These are phyloP conservation scores for Trichoderma sp. DNA, from an alignment of 2,329 filamentous ascomycete genomes.

Conservation along the genomic window DNA sequence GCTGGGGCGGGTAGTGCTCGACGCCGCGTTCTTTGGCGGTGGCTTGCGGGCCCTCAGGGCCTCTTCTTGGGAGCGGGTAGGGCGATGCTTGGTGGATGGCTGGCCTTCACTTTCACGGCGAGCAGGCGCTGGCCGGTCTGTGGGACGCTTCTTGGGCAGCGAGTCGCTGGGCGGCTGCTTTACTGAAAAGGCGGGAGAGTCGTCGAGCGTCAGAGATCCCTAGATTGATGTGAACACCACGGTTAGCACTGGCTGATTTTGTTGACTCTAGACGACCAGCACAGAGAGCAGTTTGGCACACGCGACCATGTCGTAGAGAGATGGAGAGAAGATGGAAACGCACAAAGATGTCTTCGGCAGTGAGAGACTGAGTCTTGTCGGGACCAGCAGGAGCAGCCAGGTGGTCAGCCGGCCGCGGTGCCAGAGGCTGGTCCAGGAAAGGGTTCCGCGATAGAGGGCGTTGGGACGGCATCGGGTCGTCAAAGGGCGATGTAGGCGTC, in stretches of 20 bases:
- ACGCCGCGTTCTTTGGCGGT: constrained; percentile 41
- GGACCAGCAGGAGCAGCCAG: constrained; percentile 50
- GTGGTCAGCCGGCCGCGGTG: constrained; percentile 49
- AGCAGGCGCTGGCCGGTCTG: constrained; percentile 34
- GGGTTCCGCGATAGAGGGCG: constrained; percentile 74
- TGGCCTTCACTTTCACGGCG: constrained; percentile 49
- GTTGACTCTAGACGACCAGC: neutral
- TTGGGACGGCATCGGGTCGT: constrained; percentile 54
- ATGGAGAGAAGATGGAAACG: constrained; percentile 45
- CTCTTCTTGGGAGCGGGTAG: constrained; percentile 69
- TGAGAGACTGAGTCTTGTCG: constrained; percentile 51
- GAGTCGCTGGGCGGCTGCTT: constrained; percentile 43
- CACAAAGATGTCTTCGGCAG: constrained; percentile 77
- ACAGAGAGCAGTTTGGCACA: neutral
- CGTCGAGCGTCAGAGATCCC: constrained; percentile 70
- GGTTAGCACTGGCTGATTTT: constrained; percentile 15
- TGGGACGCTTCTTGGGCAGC: constrained; percentile 46
- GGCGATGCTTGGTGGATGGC: constrained; percentile 60
- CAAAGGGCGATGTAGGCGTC: constrained; percentile 60
- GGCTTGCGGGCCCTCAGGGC: constrained; percentile 55
- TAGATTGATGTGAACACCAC: constrained; percentile 44
- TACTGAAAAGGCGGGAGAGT: constrained; percentile 48
- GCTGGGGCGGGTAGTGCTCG: constrained; percentile 41
- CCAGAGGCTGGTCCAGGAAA: constrained; percentile 65
- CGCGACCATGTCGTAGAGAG: constrained; percentile 4